Base-by-base conservation (phyloP, 169 alveolate genomes). In the Nephromyces sp. region DNA sequence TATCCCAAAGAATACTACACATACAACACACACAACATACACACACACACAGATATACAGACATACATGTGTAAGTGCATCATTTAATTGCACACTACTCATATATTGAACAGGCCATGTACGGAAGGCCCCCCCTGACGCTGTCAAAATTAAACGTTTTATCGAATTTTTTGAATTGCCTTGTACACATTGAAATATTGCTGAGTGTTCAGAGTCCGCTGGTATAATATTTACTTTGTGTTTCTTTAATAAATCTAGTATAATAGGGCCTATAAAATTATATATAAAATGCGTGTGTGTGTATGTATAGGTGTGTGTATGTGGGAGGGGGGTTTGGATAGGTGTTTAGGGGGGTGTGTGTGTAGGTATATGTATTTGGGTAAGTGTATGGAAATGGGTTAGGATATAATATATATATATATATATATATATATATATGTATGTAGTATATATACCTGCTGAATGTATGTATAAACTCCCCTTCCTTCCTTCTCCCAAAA, bases 181-280 rank as follows among this genome's bases (percentile, higher is more conserved):
- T 53, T 82, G 84, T 29, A 89, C 77, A 32, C 92, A 87, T 72
- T 89, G 94, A 71, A 81, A 89, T 30, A 89, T 81, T 35, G 94
- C 94, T 52, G 85, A 83, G 77, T 89, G 94, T 74, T 89, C 94
- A 0, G 93, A 87, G 72, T 89, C 94, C 25, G 84, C 92, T 0
- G 94, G 94, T 1, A 81, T 68, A 25, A 89, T 43, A 15, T 43
- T 43, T 43, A n/a, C 57, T 15, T 43, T 43, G n/a, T 15, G n/a
- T 15, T n/a, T 15, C n/a, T 43, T 43, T n/a, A 43, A 43, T 43
- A 43, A 43, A 43, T 15, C 25, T 15, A 43, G 57, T 15, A 43
- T 43, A 15, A 43, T n/a, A 43, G 57, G 57, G 15, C 57, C 57
- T 43, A 15, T 15, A 43, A 43, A 43, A 43, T 15, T n/a, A n/a